Percentiles rank a stretch among this genome's conserved stretches.
Conservation (phyloP, 116 monocot genomes). For the Papilionanthe hybrid region DNA sequence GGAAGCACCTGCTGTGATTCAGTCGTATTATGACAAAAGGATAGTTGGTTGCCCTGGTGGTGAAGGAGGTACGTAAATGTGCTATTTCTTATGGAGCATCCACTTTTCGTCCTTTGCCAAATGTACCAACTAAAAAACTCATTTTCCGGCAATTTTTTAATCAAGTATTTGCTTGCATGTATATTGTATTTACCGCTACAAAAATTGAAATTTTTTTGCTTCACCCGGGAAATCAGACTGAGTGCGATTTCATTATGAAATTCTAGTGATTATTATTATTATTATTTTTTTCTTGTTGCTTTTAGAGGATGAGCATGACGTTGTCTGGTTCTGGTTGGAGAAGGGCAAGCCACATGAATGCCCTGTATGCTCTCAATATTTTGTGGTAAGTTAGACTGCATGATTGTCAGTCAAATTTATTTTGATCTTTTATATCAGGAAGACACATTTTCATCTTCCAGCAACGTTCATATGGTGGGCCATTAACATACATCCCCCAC, state of each 20-base stretch:
- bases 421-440: neutral
- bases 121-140: neutral
- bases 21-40: conserved; percentile 36
- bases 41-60: conserved; percentile 40
- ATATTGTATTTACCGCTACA: neutral
- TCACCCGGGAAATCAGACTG: too few species aligned
- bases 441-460: too few species aligned
- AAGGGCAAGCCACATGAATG: conserved; percentile 30
- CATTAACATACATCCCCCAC: too few species aligned
- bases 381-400: conserved; percentile 17
- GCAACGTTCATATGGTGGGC: too few species aligned
- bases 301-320: conserved; percentile 38
- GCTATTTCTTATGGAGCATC: too few species aligned
- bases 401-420: neutral
- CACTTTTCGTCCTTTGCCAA: neutral
- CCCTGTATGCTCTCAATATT: conserved; percentile 28
- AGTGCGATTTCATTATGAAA: neutral
- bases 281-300: neutral
- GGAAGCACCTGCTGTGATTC: conserved; percentile 35
- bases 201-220: too few species aligned
- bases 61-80: conserved; percentile 31
- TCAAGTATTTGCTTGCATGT: neutral
- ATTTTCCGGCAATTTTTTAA: neutral
- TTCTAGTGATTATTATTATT: neutral
- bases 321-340: conserved; percentile 31